phyloP scores from a whole-genome alignment of 116 monocot species.

The Thalassia testudinum region DNA sequence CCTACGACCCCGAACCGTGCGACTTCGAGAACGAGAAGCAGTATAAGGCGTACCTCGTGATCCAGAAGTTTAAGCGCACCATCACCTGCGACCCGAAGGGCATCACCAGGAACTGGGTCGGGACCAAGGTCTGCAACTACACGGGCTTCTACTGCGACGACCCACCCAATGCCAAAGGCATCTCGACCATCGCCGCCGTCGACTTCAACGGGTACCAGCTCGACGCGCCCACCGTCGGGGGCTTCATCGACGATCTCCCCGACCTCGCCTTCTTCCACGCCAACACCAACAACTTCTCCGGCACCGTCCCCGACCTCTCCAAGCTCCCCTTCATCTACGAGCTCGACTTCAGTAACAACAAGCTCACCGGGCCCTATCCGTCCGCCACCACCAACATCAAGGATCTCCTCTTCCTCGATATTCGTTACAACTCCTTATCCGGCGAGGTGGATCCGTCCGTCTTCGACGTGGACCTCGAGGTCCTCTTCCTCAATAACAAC shows the following conservation, averaged over 20 bases:
- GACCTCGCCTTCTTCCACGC: conserved; percentile 24
- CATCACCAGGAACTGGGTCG: conserved; percentile 6
- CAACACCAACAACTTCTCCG: conserved; percentile 26
- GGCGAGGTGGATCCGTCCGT: conserved; percentile 10
- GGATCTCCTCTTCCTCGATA: conserved; percentile 15
- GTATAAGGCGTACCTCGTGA: conserved; percentile 7
- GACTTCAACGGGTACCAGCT: conserved; percentile 13
- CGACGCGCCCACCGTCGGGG: conserved; percentile 1
- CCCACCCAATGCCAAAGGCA: conserved; percentile 4
- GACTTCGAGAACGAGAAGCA: conserved; percentile 17
- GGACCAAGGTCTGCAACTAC: conserved; percentile 14
- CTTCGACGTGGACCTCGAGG: conserved; percentile 16
- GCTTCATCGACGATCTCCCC: conserved; percentile 12
- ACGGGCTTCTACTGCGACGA: conserved; percentile 13
- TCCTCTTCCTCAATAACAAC: conserved; percentile 59
- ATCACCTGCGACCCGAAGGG: conserved; percentile 15
- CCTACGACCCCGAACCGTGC: background rate
- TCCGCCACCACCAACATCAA: background rate
- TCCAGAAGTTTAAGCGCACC: conserved; percentile 17
- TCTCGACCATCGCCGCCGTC: conserved; percentile 5
- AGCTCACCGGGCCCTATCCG: conserved; percentile 6
- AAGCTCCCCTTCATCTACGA: conserved; percentile 17
- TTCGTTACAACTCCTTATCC: conserved; percentile 19
- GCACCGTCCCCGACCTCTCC: conserved; percentile 11
- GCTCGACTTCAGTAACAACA: conserved; percentile 23